Evolutionary conservation across 805 yeast genomes (phyloP), one percentile per base, ranked within the genome.

Genomic region (Komagataella kurtzmanii): DNA sequence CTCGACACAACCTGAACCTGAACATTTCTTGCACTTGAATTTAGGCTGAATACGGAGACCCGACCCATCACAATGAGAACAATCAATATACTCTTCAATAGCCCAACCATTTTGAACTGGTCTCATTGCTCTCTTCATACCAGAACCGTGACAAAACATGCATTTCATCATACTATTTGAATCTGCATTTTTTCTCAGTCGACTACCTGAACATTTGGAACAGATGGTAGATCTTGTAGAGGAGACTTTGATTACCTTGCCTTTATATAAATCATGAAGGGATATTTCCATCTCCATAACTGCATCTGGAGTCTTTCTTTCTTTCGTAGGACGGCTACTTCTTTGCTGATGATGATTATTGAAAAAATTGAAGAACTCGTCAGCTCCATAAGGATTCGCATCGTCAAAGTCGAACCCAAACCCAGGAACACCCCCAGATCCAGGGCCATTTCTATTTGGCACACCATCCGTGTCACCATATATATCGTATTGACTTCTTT

Each of bases 21-120:
- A 63, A 68, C 99, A 91, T 54, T 72, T 73, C 57, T 80, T 84
- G 71, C 99, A 91, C 55, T 73, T 72, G 62, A 88, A 95, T 61
- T 83, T 86, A 24, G 76, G 63, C 50, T 80, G 70, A 59, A 70
- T 76, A 6, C 74, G 68, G 49, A 73, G 67, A 3, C 97, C 97
- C 18, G 70, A 66, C 10, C 95, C 97, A 24, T 73, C 68, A 71
- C 98, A 91, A 7, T 72, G 66, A 3, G 72, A 68, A 67, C 98
- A 91, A 12, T 70, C 71, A 2, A 77, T 77, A 47, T 70, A 70
- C 24, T 79, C 80, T 53, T 78, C 79, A 1, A 88, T 74, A n/a
- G 80, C 80, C 58, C 85, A 67, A 1, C 96, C 96, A 0, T 88
- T 88, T 0, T 83, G 88, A 49, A 84, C 74, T 50, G 88, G 74